These are phyloP conservation scores for Daldinia vernicosa DNA, from an alignment of 495 filamentous ascomycete species.

Conservation along the genomic window DNA sequence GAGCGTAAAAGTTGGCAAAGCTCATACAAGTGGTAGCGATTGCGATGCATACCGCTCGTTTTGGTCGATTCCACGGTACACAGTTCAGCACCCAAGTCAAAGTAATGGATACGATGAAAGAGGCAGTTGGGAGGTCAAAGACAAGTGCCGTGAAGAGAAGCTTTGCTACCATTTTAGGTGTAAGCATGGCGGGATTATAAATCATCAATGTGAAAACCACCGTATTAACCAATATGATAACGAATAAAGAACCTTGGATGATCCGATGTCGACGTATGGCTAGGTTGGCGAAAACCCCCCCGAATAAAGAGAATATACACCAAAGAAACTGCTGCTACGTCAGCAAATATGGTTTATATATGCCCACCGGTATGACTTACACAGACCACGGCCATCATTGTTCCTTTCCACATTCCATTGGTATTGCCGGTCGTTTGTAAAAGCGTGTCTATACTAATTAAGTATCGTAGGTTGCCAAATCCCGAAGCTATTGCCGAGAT, in stretches of 20 bases:
- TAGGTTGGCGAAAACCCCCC: neutral
- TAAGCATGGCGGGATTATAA: neutral
- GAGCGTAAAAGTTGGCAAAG: neutral
- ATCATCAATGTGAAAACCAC: neutral
- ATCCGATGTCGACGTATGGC: neutral
- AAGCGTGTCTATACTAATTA: neutral
- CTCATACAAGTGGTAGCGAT: constrained; percentile 3
- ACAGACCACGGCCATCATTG: neutral
- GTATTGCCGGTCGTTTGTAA: neutral
- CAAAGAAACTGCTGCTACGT: neutral
- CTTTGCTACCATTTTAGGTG: neutral
- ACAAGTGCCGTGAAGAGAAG: neutral
- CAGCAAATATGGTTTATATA: neutral
- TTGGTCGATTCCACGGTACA: constrained; percentile 15
- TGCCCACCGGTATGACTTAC: neutral
- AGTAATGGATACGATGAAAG: neutral
- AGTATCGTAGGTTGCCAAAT: neutral
- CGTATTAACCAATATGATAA: neutral
- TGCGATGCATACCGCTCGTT: constrained; percentile 22
- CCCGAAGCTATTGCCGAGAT: neutral
- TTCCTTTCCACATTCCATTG: neutral
- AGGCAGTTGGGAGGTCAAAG: neutral
- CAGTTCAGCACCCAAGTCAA: constrained; percentile 10
- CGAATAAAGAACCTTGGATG: neutral
- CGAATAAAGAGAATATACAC: neutral